phyloP scores from a whole-genome alignment of 2,329 filamentous ascomycete species.

The Diaporthe caulivora region DNA sequence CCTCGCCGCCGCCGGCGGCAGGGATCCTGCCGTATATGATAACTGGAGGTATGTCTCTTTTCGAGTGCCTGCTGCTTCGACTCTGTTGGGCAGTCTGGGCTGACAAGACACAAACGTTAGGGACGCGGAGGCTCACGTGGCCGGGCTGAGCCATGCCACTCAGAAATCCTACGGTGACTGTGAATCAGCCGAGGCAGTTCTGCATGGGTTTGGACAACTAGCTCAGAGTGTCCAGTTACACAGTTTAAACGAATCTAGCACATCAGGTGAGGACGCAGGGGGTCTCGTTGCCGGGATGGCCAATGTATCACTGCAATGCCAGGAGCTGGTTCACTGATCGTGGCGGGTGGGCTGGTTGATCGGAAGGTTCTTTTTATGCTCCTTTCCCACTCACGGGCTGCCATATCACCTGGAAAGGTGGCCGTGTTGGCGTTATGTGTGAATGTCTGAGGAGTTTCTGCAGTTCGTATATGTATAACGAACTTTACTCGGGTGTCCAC shows the following conservation, averaged over 20 bases:
- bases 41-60: not conserved
- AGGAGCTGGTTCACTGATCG: not conserved
- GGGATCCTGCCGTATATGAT: not conserved
- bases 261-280: not conserved
- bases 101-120: not conserved
- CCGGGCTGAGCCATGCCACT: not conserved
- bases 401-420: no score
- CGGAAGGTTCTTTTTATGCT: no score
- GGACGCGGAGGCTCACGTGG: not conserved
- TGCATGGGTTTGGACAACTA: not conserved
- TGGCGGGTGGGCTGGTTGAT: not conserved
- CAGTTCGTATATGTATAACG: no score
- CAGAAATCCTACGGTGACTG: not conserved
- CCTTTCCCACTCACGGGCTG: not conserved
- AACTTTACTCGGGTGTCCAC: no score
- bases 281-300: not conserved
- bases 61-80: no score
- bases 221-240: rapidly evolving
- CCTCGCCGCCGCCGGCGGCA: not conserved
- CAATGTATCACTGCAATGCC: not conserved
- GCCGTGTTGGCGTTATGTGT: no score
- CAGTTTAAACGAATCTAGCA: no score
- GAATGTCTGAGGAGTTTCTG: no score
- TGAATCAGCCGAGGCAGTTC: not conserved
- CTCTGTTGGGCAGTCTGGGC: not conserved